A percentile compares a stretch with the other conserved stretches of the same genome.
Evolutionary conservation across 768 basidiomycete genomes (phyloP).

Genomic region (Psilocybe cyanescens): DNA sequence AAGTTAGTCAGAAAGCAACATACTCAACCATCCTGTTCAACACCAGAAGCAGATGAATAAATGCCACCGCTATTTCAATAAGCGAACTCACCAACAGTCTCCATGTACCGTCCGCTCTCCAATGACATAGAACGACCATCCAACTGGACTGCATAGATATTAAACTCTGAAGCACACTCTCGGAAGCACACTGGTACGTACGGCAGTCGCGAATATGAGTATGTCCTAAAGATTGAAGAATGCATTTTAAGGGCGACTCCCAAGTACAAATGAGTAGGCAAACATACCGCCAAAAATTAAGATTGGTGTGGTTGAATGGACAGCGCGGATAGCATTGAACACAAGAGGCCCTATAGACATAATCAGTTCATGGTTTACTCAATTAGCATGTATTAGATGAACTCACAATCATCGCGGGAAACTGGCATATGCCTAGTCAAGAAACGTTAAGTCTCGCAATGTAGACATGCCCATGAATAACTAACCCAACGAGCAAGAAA

Average conservation of each 20-base stretch:
- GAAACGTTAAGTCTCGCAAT: neutral
- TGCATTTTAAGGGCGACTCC: neutral
- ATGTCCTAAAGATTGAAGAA: conserved; percentile 48
- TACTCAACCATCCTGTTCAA: conserved; percentile 65
- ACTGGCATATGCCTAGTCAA: conserved; percentile 81
- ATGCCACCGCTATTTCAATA: neutral
- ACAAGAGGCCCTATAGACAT: conserved; percentile 62
- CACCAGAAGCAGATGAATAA: conserved; percentile 7
- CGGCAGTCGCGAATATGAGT: conserved; percentile 81
- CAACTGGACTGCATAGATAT: conserved; percentile 49
- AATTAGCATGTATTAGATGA: no score
- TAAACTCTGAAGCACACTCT: neutral
- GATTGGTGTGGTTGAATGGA: conserved; percentile 79
- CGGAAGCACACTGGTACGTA: conserved; percentile 31
- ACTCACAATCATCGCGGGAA: conserved; percentile 63
- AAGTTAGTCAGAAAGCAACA: conserved; percentile 16
- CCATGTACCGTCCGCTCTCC: conserved; percentile 90
- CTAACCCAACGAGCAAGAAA: conserved; percentile 74
- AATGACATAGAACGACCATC: conserved; percentile 80
- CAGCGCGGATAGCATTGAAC: conserved; percentile 70
- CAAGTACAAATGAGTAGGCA: neutral
- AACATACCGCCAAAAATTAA: conserved; percentile 74
- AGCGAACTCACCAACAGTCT: conserved; percentile 72
- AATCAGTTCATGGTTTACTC: no score
- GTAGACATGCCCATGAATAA: neutral